Base-by-base conservation (phyloP, 306 rosid genomes). In the Trichosanthes cucumerina region DNA sequence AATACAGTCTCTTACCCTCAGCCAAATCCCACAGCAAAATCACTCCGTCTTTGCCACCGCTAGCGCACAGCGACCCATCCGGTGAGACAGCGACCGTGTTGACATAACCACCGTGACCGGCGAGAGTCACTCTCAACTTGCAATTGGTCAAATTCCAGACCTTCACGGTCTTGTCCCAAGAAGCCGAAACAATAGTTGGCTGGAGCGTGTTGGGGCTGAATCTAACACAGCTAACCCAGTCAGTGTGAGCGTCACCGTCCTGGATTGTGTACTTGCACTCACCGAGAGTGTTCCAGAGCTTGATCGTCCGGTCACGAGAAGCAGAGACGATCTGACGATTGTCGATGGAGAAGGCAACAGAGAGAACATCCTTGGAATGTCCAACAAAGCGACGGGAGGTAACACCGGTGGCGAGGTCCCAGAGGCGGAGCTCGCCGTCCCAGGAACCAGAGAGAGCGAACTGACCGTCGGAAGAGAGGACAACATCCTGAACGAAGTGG, bases 341-440 rank as follows among this genome's bases (percentile, higher is more conserved):
- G 81, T 96, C 99, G 5, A 90, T 85, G 0, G 99, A 95, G 89
- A 95, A 95, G 0, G 99, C 99, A 1, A 95, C 98, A 0, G 99
- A 95, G 36, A 96, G 90, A 1, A 96, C 99, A 6, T 96, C 99
- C 77, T 96, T 96, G 0, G 99, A 91, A 87, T 96, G 99, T 0
- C 99, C 99, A 0, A 92, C 98, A 16, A 96, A 96, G 23, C 99
- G 83, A 36, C 99, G 93, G 0, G 99, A 92, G 21, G 99, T 87
- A 41, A 83, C 83, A 0, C 99, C 99, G 7, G 89, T 81, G 23
- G 92, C 85, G 11, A 96, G 84, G 44, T 96, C 99, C 99, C 99
- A 96, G 4, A 96, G 94, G 26, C 99, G 91, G 84, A 96, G 99
- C 85, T 96, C 99, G n/a, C 97, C 97, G 83, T 96, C 99, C 99